Evolutionary conservation across 805 yeast species (phyloP).

Genomic region (Pichia ethanolica): DNA sequence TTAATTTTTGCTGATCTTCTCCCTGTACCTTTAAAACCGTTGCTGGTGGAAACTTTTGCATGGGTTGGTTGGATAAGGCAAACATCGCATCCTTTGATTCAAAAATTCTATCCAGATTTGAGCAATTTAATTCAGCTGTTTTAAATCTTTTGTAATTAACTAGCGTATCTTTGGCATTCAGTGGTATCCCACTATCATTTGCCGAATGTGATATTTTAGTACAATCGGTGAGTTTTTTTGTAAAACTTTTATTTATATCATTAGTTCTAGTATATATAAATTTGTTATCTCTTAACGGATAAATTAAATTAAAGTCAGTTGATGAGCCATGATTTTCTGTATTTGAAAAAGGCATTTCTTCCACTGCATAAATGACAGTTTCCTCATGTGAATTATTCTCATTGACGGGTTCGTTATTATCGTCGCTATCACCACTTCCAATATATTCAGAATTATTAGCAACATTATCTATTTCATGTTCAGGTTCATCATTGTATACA

Average conservation of each 20-base stretch:
- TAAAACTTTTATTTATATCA: background rate
- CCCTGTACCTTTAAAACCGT: background rate
- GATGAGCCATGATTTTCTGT: background rate
- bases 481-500: background rate
- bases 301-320: no score
- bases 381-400: no score
- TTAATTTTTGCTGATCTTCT: background rate
- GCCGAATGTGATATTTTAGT: background rate
- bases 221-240: background rate
- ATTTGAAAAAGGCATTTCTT: background rate
- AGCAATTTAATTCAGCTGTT: background rate
- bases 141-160: background rate
- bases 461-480: background rate
- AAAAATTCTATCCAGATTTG: background rate
- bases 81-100: conserved; percentile 4
- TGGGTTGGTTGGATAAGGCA: conserved; percentile 2
- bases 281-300: background rate
- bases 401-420: no score
- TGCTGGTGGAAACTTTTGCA: background rate
- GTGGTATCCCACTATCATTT: background rate
- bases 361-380: background rate
- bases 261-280: background rate
- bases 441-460: no score
- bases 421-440: no score
- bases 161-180: conserved; percentile 1